Percentiles rank a stretch among this genome's conserved stretches.
Conservation (phyloP, 2,329 filamentous ascomycete species). For the Aspergillus melleus region DNA sequence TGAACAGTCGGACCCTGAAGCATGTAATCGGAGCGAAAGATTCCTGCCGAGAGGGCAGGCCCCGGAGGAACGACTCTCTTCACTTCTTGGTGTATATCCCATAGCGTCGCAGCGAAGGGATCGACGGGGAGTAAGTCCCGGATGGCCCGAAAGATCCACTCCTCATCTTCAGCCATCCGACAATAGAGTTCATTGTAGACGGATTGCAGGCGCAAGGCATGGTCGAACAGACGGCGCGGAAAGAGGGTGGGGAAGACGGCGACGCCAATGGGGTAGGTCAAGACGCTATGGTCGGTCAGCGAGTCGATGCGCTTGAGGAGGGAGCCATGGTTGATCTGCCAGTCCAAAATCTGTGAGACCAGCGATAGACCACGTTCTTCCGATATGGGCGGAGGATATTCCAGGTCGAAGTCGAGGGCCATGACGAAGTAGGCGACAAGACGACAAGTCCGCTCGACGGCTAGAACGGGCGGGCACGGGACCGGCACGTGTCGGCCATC, state of each 20-base stretch:
- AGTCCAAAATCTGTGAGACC: constrained; percentile 40
- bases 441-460: too few species aligned
- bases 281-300: constrained; percentile 27
- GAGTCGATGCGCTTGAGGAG: constrained; percentile 36
- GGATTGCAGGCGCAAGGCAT: constrained; percentile 59
- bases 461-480: not conserved
- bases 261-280: constrained; percentile 34
- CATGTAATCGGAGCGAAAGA: constrained; percentile 51
- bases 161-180: constrained; percentile 50
- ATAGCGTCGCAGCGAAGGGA: constrained; percentile 37
- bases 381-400: constrained; percentile 31
- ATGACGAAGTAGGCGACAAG: not conserved
- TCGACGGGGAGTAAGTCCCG: constrained; percentile 35
- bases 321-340: constrained; percentile 44
- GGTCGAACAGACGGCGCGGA: constrained; percentile 32
- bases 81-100: constrained; percentile 37
- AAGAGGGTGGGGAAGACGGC: constrained; percentile 38
- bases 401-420: not conserved
- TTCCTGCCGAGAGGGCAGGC: constrained; percentile 37
- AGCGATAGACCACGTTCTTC: constrained; percentile 36
- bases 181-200: constrained; percentile 56
- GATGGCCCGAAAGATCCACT: constrained; percentile 37
- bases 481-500: not conserved
- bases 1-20: constrained; percentile 26
- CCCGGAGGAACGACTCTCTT: constrained; percentile 26